Evolutionary conservation across 192 early-diverging fungal species (phyloP), one percentile per base, ranked within the genome.

Genomic region (Podila horticola): DNA sequence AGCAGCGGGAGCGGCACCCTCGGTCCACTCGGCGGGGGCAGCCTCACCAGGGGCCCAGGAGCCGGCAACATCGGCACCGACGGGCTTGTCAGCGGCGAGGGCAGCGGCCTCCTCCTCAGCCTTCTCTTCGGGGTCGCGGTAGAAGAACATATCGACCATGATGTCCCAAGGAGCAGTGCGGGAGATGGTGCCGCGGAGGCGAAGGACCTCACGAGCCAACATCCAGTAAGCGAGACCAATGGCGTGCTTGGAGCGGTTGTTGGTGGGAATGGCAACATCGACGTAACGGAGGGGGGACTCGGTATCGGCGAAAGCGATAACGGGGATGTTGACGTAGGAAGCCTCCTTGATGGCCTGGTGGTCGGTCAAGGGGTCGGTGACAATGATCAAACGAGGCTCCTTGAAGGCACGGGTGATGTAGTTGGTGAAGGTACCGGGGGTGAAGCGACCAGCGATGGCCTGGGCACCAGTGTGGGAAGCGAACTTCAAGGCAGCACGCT

Each of bases 81-180:
- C 65, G 51, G 70, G 58, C 69, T 72, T 72, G 26, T 86, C 88
- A 41, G 83, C 86, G 67, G 77, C 76, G n/a, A 85, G 89, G 58
- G 85, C 90, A 60, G 88, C 88, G 67, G 91, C 90, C 65, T 91
- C 93, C 82, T 99, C 97, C 93, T 98, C 97, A 85, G 94, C 94
- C 66, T 92, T 92, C 85, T 99, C 98, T 82, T 94, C 95, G 75
- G 97, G 93, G 85, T 98, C 97, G 83, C 98, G 95, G 94, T 93
- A 99, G 94, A 99, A 99, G 98, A 98, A 99, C 98, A 99, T 97
- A 88, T 99, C 98, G 75, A 96, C 95, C 97, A 99, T 99, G 82
- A 99, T 88, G 69, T 95, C 89, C 98, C 98, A 99, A 70, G 90
- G 87, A 72, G 89, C 84, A 77, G 89, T 83, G 85, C 96, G 93